Conservation (phyloP, 2,329 filamentous ascomycete species). For the Ophiosphaerella herpotricha region DNA sequence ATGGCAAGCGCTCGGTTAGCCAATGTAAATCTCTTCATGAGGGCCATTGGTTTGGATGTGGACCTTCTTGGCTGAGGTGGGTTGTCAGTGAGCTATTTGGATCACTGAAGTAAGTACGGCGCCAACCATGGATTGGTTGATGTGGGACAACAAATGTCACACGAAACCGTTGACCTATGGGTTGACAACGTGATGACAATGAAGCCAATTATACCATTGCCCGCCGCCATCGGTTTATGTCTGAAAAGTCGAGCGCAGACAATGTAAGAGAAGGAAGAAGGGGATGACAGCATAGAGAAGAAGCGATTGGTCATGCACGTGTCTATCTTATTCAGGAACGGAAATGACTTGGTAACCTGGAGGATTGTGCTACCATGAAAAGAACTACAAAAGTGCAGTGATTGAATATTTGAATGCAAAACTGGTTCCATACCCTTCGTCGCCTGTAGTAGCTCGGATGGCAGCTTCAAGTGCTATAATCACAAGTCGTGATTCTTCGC, state of each 20-base stretch:
- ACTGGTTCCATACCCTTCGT: not conserved
- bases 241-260: not conserved
- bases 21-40: constrained; percentile 98
- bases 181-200: not conserved
- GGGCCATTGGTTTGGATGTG: constrained; percentile 96
- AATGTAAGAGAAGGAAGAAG: not conserved
- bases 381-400: constrained; percentile 16
- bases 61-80: constrained; percentile 68
- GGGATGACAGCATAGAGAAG: not conserved
- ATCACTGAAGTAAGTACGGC: not conserved
- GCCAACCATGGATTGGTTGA: not conserved
- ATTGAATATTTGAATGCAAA: constrained; percentile 16
- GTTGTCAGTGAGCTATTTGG: not conserved
- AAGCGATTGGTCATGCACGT: not conserved
- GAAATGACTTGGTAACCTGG: constrained; percentile 12
- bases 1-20: constrained; percentile 82
- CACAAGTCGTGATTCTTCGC: too few species aligned
- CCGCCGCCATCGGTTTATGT: not conserved
- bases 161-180: not conserved
- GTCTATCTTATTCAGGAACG: constrained; percentile 24
- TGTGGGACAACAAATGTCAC: not conserved
- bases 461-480: too few species aligned
- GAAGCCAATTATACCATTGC: not conserved
- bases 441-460: not conserved
- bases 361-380: constrained; percentile 1